Evolutionary conservation across 2,329 filamentous ascomycete genomes (phyloP).

Genomic region (Coccinonectria pachysandricola): DNA sequence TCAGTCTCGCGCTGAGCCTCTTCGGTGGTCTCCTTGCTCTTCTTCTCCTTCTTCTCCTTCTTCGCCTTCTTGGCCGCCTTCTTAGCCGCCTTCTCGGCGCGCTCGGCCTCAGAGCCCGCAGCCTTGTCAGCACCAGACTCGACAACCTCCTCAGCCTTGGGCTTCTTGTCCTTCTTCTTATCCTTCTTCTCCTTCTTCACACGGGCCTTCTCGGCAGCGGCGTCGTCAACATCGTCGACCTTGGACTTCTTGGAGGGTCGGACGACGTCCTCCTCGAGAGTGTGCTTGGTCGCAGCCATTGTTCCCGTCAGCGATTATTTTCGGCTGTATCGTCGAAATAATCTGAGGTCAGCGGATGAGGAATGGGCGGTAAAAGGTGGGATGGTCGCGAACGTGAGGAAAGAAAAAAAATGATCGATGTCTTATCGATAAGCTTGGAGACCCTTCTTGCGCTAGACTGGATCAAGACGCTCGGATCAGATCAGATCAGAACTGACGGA

Average conservation of each 20-base stretch:
- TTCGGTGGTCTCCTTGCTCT: constrained; percentile 15
- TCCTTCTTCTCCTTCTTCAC: constrained; percentile 32
- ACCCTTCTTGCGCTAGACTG: too few relatives aligned
- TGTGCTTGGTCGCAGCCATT: constrained; percentile 33
- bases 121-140: constrained; percentile 20
- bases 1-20: constrained; percentile 7
- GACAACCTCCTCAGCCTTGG: constrained; percentile 16
- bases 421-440: constrained; percentile 27
- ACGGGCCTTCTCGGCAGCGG: constrained; percentile 21
- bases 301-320: constrained; percentile 1
- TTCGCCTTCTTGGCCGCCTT: constrained; percentile 24
- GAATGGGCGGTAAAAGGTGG: constrained; percentile 12
- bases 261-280: constrained; percentile 25
- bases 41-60: constrained; percentile 18
- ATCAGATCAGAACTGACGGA: too few relatives aligned
- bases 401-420: constrained; percentile 17
- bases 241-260: constrained; percentile 32
- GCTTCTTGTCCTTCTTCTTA: constrained; percentile 31
- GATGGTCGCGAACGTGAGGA: constrained; percentile 10
- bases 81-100: constrained; percentile 20
- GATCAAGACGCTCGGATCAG: too few relatives aligned
- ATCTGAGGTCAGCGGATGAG: constrained; percentile 9
- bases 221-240: constrained; percentile 19
- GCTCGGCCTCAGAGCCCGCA: constrained; percentile 18
- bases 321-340: constrained; percentile 6